Evolutionary conservation across 495 filamentous ascomycete genomes (phyloP).

Genomic region (Penicillium atrosanguineum): DNA sequence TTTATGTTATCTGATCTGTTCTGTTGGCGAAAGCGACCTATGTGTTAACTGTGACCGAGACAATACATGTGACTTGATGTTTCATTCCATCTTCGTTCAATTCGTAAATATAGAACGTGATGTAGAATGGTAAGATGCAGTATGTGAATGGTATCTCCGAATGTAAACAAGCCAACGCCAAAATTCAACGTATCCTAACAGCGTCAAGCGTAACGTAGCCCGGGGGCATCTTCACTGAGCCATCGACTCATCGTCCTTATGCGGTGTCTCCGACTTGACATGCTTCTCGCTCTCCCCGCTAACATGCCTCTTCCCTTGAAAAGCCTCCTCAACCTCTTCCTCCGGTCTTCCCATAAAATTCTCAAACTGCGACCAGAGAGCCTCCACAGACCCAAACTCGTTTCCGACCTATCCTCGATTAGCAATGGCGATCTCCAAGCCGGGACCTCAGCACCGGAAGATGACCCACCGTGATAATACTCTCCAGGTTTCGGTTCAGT

Average conservation of each 20-base stretch:
- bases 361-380: slow-evolving; percentile 95
- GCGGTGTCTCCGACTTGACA: slow-evolving; percentile 12
- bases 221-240: neutral
- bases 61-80: slow-evolving; percentile 23
- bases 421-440: neutral
- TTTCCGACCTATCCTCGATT: slow-evolving; percentile 70
- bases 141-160: slow-evolving; percentile 17
- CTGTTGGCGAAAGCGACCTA: slow-evolving; percentile 36
- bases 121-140: neutral
- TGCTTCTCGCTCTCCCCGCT: slow-evolving; percentile 28
- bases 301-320: slow-evolving; percentile 26
- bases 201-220: too few relatives aligned
- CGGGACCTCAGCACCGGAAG: neutral
- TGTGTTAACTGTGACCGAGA: slow-evolving; percentile 24
- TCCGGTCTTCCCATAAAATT: slow-evolving; percentile 78
- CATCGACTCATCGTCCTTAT: slow-evolving; percentile 18
- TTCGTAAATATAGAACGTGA: neutral
- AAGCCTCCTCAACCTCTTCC: slow-evolving; percentile 50
- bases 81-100: neutral
- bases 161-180: neutral
- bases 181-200: neutral
- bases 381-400: slow-evolving; percentile 95
- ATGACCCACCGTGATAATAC: slow-evolving; percentile 74
- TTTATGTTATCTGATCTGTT: slow-evolving; percentile 30
- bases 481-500: slow-evolving; percentile 86